Percentiles rank a stretch among this genome's conserved stretches.
These are phyloP conservation scores for Suillus subaureus DNA, from an alignment of 768 basidiomycete genomes.

Conservation along the genomic window DNA sequence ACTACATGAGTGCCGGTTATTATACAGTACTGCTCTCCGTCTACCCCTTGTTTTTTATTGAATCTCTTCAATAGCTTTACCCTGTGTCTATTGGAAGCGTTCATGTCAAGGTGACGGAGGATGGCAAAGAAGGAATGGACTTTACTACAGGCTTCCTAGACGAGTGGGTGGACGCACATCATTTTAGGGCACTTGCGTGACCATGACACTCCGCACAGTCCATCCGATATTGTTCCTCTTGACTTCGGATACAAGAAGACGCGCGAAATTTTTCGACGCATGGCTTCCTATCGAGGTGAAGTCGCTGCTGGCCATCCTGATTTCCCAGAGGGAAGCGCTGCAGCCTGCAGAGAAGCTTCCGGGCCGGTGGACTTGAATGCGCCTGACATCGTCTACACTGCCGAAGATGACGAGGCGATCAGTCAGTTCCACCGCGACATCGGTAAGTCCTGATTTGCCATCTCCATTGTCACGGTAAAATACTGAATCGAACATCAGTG, in stretches of 20 bases:
- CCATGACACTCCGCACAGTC: constrained; percentile 11
- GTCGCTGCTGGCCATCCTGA: constrained; percentile 21
- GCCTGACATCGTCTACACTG: constrained; percentile 34
- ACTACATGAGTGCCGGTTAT: constrained; percentile 25
- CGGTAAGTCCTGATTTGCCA: constrained; percentile 15
- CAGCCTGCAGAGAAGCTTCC: constrained; percentile 22
- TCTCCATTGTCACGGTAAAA: too few species aligned
- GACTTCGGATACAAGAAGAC: constrained; percentile 30
- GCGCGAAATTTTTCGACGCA: constrained; percentile 37
- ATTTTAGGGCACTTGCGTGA: neutral
- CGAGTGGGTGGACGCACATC: constrained; percentile 33
- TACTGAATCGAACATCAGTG: constrained; percentile 18
- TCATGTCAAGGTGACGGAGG: constrained; percentile 46
- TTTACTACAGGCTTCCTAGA: constrained; percentile 52
- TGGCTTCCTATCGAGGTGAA: constrained; percentile 45
- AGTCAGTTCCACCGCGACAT: constrained; percentile 26
- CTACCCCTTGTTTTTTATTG: neutral
- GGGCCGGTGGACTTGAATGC: constrained; percentile 26
- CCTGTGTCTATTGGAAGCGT: constrained; percentile 49
- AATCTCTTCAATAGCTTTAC: constrained; percentile 32
- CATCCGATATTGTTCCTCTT: constrained; percentile 28
- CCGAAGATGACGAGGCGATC: constrained; percentile 38
- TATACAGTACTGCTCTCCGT: constrained; percentile 28
- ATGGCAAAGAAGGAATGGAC: constrained; percentile 40
- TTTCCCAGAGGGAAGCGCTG: constrained; percentile 30